phyloP scores from a whole-genome alignment of 306 rosid species.

The Medicago truncatula region MtrunA17r5.0-ANR NC_053043.1:43675001-43675500 shows the following conservation, averaged over 20 bases:
- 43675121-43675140: slow-evolving; percentile 52
- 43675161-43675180: slow-evolving; percentile 57
- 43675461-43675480: slow-evolving; percentile 44
- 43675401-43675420: slow-evolving; percentile 31
- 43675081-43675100: slow-evolving; percentile 77
- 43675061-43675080: slow-evolving; percentile 68
- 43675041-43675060: slow-evolving; percentile 76
- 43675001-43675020: slow-evolving; percentile 58
- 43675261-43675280: slow-evolving; percentile 80
- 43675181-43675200: slow-evolving; percentile 65
- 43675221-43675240: slow-evolving; percentile 63
- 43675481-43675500: slow-evolving; percentile 27
- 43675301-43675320: slow-evolving; percentile 85
- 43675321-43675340: slow-evolving; percentile 86
- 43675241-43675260: slow-evolving; percentile 53
- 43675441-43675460: slow-evolving; percentile 51
- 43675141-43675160: slow-evolving; percentile 50
- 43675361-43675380: slow-evolving; percentile 78
- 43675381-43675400: slow-evolving; percentile 72
- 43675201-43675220: slow-evolving; percentile 47
- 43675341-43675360: slow-evolving; percentile 78
- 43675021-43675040: slow-evolving; percentile 72
- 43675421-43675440: slow-evolving; percentile 34
- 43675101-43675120: slow-evolving; percentile 52
- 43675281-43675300: slow-evolving; percentile 77